Base-by-base conservation (phyloP, 371 early-diverging fungal genomes). In the Syncephalastrum sp. region DNA sequence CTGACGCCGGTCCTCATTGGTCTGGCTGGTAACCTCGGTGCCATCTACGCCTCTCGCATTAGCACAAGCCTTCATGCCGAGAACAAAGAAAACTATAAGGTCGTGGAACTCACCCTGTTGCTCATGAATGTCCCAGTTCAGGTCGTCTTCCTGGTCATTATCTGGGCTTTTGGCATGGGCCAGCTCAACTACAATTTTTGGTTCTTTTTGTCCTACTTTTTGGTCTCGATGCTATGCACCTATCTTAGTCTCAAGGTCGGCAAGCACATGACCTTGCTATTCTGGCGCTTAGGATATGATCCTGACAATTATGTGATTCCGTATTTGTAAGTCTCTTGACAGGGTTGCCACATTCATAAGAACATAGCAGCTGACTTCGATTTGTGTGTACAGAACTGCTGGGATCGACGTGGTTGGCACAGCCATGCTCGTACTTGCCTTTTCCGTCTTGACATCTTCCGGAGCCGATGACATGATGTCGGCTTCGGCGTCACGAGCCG, bases 241-340 rank as follows among this genome's bases (percentile, higher is more conserved):
- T 78, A 67, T 65, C 61, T 70, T 15, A 67, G 70, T 14, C 50
- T 78, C 14, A 72, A 68, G 38, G 59, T 89, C 45, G 86, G 82
- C n/a, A 77, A 77, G 47, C 60, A 50, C 55, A 80, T 84, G 68
- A 79, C 85, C 0, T 52, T 65, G 6, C 19, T 56, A 13, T 79
- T 88, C 47, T 93, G 93, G 93, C 59, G 68, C 33, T 63, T 75
- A 49, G 82, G 85, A 1, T 85, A 87, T 53, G 92, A 93, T 53
- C 92, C 92, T 21, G 91, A 93, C 56, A 88, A 89, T 65, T 91
- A 88, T 72, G 87, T 88, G 5, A 75, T 91, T 57, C 91, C 93
- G n/a, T 82, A 88, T 42, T 63, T 93, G 79, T 82, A 79, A 75
- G 76, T 72, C 4, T 42, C 17, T 27, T 10, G 17, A 47, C 59